Evolutionary conservation across 2,329 filamentous ascomycete genomes (phyloP), one percentile per base, ranked within the genome.

Genomic region (Dactylellina leptospora): DNA sequence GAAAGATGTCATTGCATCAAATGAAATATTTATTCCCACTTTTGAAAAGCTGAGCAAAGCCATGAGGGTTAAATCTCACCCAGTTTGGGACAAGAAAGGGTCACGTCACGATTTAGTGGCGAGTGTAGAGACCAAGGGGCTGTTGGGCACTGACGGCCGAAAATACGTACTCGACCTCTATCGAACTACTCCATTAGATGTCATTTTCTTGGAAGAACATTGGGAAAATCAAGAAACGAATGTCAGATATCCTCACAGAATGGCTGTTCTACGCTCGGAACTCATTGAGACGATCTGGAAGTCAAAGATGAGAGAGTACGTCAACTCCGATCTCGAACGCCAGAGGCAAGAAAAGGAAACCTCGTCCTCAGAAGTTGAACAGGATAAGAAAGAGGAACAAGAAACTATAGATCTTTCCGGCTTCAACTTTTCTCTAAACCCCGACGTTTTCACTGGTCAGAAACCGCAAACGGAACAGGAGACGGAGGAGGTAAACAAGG

Each of bases 151-250:
- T 0, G 95, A 99, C 78, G 95, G 93, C 36, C 87, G 95, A 77
- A 97, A 96, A 80, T 99, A 99, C 78, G 91, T 97, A n/a, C 86
- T 99, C 54, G 95, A 99, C 78, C 83, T 99, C 58, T 99, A 99
- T 83, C 88, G 95, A 66, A 89, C 97, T 74, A 96, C 95, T 2
- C 95, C 95, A 4, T 82, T 97, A 64, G 95, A 99, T 80, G 88
- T 97, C 62, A 81, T 85, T 20, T 99, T 96, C 93, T 85, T 96
- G 76, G 93, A 99, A 75, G 88, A 93, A 79, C 84, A 87, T 75
- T 85, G 85, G 77, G 80, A 76, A 40, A 75, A 78, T 8, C 76
- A 79, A 55, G 74, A 84, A 54, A 76, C 79, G 44, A 78, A 79
- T 20, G 79, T 81, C 3, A 81, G 82, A 56, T 99, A 99, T 78